These are phyloP conservation scores for Trypanosoma vivax DNA, from an alignment of 208 protist species.

Conservation along the genomic window DNA sequence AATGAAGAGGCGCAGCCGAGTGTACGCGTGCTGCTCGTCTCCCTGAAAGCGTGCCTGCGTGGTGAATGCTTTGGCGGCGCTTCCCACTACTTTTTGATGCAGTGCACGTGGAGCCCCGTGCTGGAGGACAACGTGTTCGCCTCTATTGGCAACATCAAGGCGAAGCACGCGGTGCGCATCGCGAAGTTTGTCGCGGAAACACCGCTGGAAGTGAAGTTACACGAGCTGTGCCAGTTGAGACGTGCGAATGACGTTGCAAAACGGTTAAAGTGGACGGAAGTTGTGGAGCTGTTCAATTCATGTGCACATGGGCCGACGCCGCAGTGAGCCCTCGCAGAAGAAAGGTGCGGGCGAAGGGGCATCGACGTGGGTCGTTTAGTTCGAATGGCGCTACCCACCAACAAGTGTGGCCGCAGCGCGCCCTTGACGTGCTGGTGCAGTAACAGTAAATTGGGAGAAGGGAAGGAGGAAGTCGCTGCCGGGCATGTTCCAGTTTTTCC, in stretches of 20 bases:
- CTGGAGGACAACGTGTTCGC: conserved; percentile 89
- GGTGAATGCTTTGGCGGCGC: conserved; percentile 93
- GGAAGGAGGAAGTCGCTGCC: too few species aligned
- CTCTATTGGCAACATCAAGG: conserved; percentile 86
- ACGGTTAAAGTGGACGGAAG: conserved; percentile 36
- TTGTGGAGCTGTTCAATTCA: conserved; percentile 41
- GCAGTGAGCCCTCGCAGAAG: too few species aligned
- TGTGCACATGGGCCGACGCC: too few species aligned
- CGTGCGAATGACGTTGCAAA: conserved; percentile 14
- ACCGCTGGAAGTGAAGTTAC: conserved; percentile 95
- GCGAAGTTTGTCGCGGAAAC: conserved; percentile 91
- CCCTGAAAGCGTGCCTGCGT: conserved; percentile 83
- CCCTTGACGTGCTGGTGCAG: too few species aligned
- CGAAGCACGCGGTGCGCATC: conserved; percentile 89
- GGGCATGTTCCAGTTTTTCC: too few species aligned
- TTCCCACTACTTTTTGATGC: conserved; percentile 89
- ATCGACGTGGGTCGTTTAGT: too few species aligned
- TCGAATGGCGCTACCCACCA: too few species aligned
- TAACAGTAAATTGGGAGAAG: too few species aligned
- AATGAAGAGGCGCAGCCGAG: not conserved
- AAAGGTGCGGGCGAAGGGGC: too few species aligned
- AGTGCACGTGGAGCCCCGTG: conserved; percentile 89
- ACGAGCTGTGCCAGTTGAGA: conserved; percentile 91
- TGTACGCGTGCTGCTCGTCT: conserved; percentile 79
- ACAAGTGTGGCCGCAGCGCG: too few species aligned